phyloP scores from a whole-genome alignment of 495 filamentous ascomycete species.

The Viridothelium virens region DNA sequence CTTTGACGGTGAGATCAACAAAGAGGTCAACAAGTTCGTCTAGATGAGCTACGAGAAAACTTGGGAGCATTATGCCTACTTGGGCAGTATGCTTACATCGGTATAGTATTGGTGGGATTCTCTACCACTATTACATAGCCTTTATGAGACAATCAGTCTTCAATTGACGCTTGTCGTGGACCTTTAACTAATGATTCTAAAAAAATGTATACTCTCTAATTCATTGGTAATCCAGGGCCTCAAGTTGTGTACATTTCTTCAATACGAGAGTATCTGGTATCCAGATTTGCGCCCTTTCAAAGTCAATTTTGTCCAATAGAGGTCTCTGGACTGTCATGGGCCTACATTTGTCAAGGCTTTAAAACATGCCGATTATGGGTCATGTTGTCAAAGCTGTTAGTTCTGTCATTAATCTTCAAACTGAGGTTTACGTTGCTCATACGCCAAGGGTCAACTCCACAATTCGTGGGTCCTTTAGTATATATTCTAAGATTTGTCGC shows the following conservation, averaged over 20 bases:
- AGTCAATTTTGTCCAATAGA: too few species aligned
- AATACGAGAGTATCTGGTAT: too few species aligned
- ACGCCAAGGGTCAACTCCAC: constrained; percentile 28
- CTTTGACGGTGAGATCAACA: constrained; percentile 2
- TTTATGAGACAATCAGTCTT: too few species aligned
- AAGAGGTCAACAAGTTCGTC: constrained; percentile 8
- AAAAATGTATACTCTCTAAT: too few species aligned
- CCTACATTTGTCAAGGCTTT: not conserved
- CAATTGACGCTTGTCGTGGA: too few species aligned
- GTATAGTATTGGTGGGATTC: too few species aligned
- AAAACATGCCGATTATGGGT: not conserved
- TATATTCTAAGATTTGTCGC: not conserved
- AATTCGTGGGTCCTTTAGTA: not conserved
- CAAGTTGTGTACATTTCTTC: too few species aligned
- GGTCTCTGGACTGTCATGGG: not conserved
- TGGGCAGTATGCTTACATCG: too few species aligned
- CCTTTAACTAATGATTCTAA: too few species aligned
- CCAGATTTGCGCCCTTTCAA: too few species aligned
- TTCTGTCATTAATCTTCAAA: constrained; percentile 43
- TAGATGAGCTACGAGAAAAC: not conserved
- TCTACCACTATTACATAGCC: too few species aligned
- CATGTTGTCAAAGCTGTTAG: constrained; percentile 28
- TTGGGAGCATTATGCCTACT: not conserved
- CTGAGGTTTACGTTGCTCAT: constrained; percentile 36
- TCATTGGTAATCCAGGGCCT: too few species aligned